These are phyloP conservation scores for Scheffersomyces stipitis DNA, from an alignment of 805 yeast genomes.

Conservation along the genomic window DNA sequence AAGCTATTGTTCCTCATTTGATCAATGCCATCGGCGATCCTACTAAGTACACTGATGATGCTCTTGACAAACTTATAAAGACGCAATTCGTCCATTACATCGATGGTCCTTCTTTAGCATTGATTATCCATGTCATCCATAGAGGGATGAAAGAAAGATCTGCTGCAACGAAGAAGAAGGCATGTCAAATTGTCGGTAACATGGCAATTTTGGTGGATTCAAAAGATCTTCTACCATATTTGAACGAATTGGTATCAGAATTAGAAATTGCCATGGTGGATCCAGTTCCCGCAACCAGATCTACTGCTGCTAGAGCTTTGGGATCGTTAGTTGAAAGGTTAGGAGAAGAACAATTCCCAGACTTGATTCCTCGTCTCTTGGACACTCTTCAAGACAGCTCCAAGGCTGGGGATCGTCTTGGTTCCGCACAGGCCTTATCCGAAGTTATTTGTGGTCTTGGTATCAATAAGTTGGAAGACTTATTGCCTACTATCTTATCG, in stretches of 20 bases:
- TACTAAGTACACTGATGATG: conserved; percentile 82
- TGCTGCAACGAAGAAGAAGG: conserved; percentile 88
- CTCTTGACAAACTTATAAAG: conserved; percentile 78
- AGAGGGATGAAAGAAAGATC: conserved; percentile 95
- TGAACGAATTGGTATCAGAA: conserved; percentile 73
- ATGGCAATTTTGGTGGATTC: conserved; percentile 95
- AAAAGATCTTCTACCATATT: conserved; percentile 80
- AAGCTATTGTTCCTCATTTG: conserved; percentile 80
- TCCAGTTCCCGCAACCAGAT: conserved; percentile 95
- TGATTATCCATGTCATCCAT: conserved; percentile 90
- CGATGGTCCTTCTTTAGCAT: conserved; percentile 96
- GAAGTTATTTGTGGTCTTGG: conserved; percentile 95
- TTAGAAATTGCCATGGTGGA: conserved; percentile 95
- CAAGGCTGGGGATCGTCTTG: conserved; percentile 87
- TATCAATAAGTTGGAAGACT: conserved; percentile 78
- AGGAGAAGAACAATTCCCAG: conserved; percentile 96
- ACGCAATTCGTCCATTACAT: conserved; percentile 97
- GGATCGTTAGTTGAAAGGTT: conserved; percentile 95
- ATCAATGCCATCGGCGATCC: conserved; percentile 96
- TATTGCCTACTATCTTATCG: conserved; percentile 74
- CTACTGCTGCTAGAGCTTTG: conserved; percentile 95
- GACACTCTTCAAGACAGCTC: conserved; percentile 73
- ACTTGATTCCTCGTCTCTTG: conserved; percentile 76
- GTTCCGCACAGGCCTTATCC: conserved; percentile 94
- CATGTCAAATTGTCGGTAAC: conserved; percentile 97